Percentiles rank a stretch among this genome's conserved stretches.
phyloP scores from a whole-genome alignment of 345 rosid genomes.

The Camelina hispida region DNA sequence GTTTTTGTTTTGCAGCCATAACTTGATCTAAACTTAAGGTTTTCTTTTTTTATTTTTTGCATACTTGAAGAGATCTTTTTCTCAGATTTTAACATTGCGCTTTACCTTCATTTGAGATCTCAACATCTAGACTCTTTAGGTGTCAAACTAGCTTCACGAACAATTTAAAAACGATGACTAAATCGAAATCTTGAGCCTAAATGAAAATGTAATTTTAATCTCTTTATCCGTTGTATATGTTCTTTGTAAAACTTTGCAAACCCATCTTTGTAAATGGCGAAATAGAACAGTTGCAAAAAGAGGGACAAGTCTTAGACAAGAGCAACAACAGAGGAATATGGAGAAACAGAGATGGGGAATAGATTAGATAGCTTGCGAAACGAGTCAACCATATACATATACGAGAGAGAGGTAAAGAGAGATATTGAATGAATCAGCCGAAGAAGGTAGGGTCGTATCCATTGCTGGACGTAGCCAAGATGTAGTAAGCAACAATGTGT shows the following conservation, averaged over 20 bases:
- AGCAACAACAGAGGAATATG: neutral
- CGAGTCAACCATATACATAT: slow-evolving; percentile 40
- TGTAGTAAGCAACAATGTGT: slow-evolving; percentile 94
- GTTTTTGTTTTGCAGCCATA: too few species aligned
- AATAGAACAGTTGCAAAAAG: slow-evolving; percentile 5
- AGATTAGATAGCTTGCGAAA: slow-evolving; percentile 33
- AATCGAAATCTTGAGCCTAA: neutral
- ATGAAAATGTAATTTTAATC: too few species aligned
- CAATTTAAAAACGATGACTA: too few species aligned
- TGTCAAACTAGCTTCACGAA: too few species aligned
- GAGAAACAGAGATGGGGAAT: slow-evolving; percentile 17
- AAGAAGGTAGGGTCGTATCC: slow-evolving; percentile 93
- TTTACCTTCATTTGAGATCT: too few species aligned
- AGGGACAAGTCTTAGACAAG: slow-evolving; percentile 13
- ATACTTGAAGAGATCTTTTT: too few species aligned
- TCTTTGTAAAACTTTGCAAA: slow-evolving; percentile 2
- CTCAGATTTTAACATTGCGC: too few species aligned
- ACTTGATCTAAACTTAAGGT: too few species aligned
- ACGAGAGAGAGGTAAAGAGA: neutral
- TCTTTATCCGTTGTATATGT: neutral
- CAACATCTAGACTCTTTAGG: too few species aligned
- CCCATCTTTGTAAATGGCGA: neutral
- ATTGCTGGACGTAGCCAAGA: slow-evolving; percentile 95
- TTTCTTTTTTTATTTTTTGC: too few species aligned
- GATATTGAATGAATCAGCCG: slow-evolving; percentile 28